A percentile compares a stretch with the other conserved stretches of the same genome.
Evolutionary conservation across 2,329 filamentous ascomycete species (phyloP).

Genomic region (Aspergillus sp.): DNA sequence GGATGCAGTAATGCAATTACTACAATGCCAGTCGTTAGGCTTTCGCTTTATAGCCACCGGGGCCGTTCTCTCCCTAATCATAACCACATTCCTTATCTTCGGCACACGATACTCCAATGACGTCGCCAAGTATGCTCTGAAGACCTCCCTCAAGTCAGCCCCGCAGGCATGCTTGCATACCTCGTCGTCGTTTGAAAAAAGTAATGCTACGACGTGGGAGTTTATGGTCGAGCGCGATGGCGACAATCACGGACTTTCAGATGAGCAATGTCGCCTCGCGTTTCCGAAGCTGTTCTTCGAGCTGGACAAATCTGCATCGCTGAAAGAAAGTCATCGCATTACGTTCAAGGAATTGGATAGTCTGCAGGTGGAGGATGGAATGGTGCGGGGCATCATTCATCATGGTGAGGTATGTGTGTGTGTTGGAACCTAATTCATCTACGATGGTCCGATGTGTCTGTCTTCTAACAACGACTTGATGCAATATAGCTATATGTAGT

Average conservation of each 20-base stretch:
- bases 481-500: slow-evolving; percentile 38
- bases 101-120: slow-evolving; percentile 17
- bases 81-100: slow-evolving; percentile 32
- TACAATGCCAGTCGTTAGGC: background rate
- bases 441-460: background rate
- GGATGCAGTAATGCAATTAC: background rate
- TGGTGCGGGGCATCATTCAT: slow-evolving; percentile 41
- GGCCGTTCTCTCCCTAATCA: slow-evolving; percentile 27
- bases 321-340: slow-evolving; percentile 27
- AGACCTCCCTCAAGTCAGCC: slow-evolving; percentile 12
- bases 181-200: background rate
- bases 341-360: slow-evolving; percentile 39
- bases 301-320: slow-evolving; percentile 34
- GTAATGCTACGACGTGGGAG: slow-evolving; percentile 29
- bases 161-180: slow-evolving; percentile 8
- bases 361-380: slow-evolving; percentile 34
- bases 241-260: slow-evolving; percentile 39
- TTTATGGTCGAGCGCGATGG: slow-evolving; percentile 37
- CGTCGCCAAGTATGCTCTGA: slow-evolving; percentile 25
- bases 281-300: slow-evolving; percentile 44
- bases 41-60: slow-evolving; percentile 31
- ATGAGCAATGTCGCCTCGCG: slow-evolving; percentile 40
- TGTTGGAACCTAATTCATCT: slow-evolving; percentile 7
- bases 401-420: slow-evolving; percentile 40
- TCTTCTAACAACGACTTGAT: background rate